Evolutionary conservation across 2,329 filamentous ascomycete genomes (phyloP), one percentile per base, ranked within the genome.

Genomic region (Fusarium algeriense): DNA sequence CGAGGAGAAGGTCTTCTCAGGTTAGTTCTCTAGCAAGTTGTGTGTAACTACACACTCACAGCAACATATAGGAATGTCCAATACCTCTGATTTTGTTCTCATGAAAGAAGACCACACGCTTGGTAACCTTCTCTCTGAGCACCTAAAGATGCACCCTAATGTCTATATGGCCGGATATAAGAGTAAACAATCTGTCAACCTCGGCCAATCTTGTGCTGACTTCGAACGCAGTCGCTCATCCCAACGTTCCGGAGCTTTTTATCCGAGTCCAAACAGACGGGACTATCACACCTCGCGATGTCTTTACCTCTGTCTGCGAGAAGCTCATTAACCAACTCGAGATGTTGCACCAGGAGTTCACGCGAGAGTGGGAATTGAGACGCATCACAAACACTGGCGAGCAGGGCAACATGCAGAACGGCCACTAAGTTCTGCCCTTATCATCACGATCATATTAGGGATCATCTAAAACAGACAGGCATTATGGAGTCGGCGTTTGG

Each of bases 31-130:
- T 13, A 13, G 12, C 19, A 13, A 52, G 26, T 44, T 20, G 38
- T 15, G 10, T 15, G 11, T 37, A 17, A 28, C 10, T 28, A n/a
- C 7, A 20, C 50, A 48, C 69, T 71, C 38, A 68, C 41, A 15
- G 15, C n/a, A 34, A 30, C 11, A 48, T 28, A 32, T 15, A 79
- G 94, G 94, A 78, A 94, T 97, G 80, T 93, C 95, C 26, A 97
- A 97, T 80, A 94, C 93, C n/a, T 93, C 94, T 13, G 93, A 98
- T 82, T 99, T 99, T 84, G 90, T 93, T 64, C 91, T 99, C 83
- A 93, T 94, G 83, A 98, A 98, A 82, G 96, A 99, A 81, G 96
- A 99, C 77, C 95, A 98, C 83, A 98, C 95, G 2, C 89, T 99
- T 30, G 96, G 92, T 76, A 98, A 99, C 81, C 87, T 99, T 60